phyloP scores from a whole-genome alignment of 1,284 basidiomycete species.

The Tilletia walkeri region DNA sequence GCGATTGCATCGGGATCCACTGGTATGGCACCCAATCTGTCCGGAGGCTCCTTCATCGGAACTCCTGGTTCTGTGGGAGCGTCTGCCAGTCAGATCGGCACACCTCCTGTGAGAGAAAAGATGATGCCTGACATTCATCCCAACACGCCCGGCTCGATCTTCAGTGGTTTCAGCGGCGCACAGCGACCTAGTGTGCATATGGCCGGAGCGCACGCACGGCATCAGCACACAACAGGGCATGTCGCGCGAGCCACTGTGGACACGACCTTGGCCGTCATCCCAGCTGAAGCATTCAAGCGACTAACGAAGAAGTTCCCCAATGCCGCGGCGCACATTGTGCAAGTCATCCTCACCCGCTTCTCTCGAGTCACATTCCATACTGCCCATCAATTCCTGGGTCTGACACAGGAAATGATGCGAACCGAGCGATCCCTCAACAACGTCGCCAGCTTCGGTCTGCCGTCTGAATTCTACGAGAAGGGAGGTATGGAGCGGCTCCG shows the following conservation, averaged over 20 bases:
- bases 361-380: slow-evolving; percentile 92
- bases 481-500: slow-evolving; percentile 84
- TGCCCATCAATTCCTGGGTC: slow-evolving; percentile 90
- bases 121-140: slow-evolving; percentile 28
- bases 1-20: not conserved
- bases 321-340: slow-evolving; percentile 90
- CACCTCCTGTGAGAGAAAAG: not conserved
- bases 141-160: slow-evolving; percentile 39
- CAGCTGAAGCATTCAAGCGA: slow-evolving; percentile 89
- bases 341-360: slow-evolving; percentile 87
- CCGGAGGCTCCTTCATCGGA: not conserved
- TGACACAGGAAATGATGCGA: slow-evolving; percentile 90
- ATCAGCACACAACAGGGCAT: slow-evolving; percentile 39
- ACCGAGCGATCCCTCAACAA: slow-evolving; percentile 96
- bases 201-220: not conserved
- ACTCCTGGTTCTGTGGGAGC: slow-evolving; percentile 7
- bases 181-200: not conserved
- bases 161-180: slow-evolving; percentile 31
- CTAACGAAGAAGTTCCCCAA: slow-evolving; percentile 92
- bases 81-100: not conserved
- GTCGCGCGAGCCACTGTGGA: slow-evolving; percentile 87
- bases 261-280: slow-evolving; percentile 95
- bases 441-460: slow-evolving; percentile 90
- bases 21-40: not conserved
- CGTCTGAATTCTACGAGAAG: slow-evolving; percentile 86